Evolutionary conservation across 257 asterid species (phyloP), one percentile per base, ranked within the genome.

Genomic region (Anisodus tanguticus): DNA sequence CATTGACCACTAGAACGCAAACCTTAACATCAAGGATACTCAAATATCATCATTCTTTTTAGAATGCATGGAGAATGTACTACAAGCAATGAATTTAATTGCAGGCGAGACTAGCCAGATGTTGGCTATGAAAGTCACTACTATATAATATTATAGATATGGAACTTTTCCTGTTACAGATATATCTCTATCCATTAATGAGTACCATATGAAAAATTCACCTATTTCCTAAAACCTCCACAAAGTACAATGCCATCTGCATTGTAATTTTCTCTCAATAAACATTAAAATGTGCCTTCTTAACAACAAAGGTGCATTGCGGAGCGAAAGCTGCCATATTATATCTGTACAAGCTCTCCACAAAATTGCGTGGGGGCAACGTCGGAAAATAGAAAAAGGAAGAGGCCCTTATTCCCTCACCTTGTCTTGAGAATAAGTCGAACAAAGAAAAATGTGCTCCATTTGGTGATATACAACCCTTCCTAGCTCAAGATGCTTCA

Each of bases 331-430:
- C 81, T 53, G 26, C 64, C 81, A 51, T 77, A 77, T 53, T 53
- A 77, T 47, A 77, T 77, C 81, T 77, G 81, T 53, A 77, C 81
- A 77, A 53, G 64, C 81, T 77, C 81, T 77, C 31, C 81, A 53
- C 81, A 76, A 76, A 31, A 76, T 53, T 76, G 81, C 62, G 26
- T 26, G 81, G 81, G 64, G 64, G 26, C 31, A 26, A 77, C 6
- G 15, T 51, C 47, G 62, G 4, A 77, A 77, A 13, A 15, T 17
- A 26, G 41, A 2, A 76, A 15, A 76, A 51, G 63, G 81, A 53
- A 76, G 64, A 53, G 64, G 31, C 31, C 81, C 81, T 76, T 51
- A 53, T 22, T 76, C 63, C 4, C 64, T 11, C 81, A 49, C 63
- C 11, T 31, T 53, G 47, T 76, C 22, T 13, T 53, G 81, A 77